Conservation (phyloP, 106 monocot species). For the Allium cepa region DNA sequence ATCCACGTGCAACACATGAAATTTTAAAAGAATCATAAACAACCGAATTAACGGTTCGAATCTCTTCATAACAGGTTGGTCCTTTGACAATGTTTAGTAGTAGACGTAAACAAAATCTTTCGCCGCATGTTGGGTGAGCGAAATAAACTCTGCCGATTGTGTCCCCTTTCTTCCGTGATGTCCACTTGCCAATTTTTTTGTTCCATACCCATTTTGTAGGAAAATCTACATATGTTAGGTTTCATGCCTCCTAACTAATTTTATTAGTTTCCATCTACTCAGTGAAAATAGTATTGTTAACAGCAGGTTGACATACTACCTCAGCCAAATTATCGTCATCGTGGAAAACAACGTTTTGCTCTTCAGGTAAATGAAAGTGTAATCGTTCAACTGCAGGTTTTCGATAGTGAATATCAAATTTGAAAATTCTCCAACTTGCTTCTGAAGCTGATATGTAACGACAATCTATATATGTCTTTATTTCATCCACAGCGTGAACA, state of each 20-base stretch:
- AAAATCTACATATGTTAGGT: background rate
- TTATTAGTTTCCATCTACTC: conserved; percentile 8
- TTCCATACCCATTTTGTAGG: background rate
- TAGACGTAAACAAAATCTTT: background rate
- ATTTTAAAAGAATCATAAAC: background rate
- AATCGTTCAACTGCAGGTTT: no score
- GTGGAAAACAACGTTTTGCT: no score
- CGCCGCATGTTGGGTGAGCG: background rate
- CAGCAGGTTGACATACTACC: no score
- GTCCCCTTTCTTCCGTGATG: background rate
- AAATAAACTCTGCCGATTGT: background rate
- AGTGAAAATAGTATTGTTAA: conserved; percentile 5
- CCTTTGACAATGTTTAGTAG: background rate
- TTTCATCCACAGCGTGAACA: no score
- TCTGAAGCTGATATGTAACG: no score
- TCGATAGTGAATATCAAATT: no score
- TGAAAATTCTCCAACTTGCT: no score
- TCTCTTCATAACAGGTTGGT: background rate
- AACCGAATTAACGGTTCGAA: background rate
- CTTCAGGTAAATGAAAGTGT: no score
- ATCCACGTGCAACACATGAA: background rate
- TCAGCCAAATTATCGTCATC: no score
- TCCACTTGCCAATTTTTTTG: conserved; percentile 8
- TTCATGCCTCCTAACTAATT: background rate
- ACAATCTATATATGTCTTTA: no score